phyloP scores from a whole-genome alignment of 306 rosid species.

The Alnus rubra region DNA sequence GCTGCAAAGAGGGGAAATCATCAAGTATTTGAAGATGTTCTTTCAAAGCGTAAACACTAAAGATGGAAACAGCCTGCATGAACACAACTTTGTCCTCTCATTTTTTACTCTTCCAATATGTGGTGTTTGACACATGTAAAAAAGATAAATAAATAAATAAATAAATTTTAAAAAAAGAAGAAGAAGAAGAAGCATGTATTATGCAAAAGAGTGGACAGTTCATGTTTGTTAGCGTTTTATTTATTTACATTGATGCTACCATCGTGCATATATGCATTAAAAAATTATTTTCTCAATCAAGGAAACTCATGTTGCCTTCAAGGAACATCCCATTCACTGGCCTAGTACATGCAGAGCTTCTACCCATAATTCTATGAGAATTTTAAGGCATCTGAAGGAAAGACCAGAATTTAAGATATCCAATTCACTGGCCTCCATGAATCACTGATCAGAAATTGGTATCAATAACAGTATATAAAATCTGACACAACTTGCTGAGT shows the following conservation, averaged over 20 bases:
- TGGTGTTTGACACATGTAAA: neutral
- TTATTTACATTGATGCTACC: neutral
- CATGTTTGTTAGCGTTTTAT: neutral
- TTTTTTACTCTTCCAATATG: neutral
- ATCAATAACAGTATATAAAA: neutral
- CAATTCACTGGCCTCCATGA: neutral
- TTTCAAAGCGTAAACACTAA: conserved; percentile 12
- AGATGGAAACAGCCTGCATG: conserved; percentile 1
- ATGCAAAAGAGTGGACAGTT: neutral
- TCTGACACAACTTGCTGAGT: neutral
- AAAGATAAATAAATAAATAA: neutral
- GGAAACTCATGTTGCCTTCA: neutral
- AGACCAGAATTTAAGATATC: neutral
- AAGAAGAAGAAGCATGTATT: neutral
- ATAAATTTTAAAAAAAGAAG: neutral
- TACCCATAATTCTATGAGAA: neutral
- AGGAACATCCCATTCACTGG: neutral
- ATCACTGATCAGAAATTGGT: neutral
- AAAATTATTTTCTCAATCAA: neutral
- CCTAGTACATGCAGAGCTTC: neutral
- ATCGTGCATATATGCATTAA: neutral
- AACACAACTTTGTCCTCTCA: neutral
- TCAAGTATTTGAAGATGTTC: neutral
- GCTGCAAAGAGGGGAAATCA: conserved; percentile 37
- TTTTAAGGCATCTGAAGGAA: neutral